A percentile compares a stretch with the other conserved stretches of the same genome.
phyloP scores from a whole-genome alignment of 2,329 filamentous ascomycete genomes.

The Ascomycota sp. region DNA sequence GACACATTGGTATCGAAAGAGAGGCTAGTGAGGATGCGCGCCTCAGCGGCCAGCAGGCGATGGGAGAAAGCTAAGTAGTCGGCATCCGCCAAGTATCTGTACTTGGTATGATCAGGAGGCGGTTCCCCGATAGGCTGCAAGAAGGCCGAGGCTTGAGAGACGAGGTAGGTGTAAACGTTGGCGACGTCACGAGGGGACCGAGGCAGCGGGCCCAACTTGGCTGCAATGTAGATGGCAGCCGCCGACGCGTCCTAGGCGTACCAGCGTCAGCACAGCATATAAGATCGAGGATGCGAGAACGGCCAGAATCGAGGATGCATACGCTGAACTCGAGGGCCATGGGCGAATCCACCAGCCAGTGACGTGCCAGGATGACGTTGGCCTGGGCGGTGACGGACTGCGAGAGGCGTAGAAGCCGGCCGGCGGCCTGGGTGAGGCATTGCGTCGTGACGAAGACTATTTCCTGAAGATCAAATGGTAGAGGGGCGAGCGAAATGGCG shows the following conservation, averaged over 20 bases:
- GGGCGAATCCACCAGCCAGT: slow-evolving; percentile 44
- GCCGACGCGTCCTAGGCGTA: slow-evolving; percentile 57
- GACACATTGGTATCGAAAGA: slow-evolving; percentile 72
- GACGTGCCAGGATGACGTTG: slow-evolving; percentile 62
- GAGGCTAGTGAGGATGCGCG: slow-evolving; percentile 52
- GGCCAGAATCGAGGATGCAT: slow-evolving; percentile 1
- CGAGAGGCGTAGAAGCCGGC: slow-evolving; percentile 62
- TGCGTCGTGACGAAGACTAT: slow-evolving; percentile 51
- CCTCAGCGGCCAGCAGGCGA: slow-evolving; percentile 53
- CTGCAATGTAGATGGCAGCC: slow-evolving; percentile 57
- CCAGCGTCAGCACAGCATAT: too few species aligned
- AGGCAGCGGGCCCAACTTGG: slow-evolving; percentile 63
- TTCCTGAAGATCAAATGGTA: slow-evolving; percentile 51
- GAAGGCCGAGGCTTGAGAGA: slow-evolving; percentile 38
- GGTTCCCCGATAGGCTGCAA: slow-evolving; percentile 18
- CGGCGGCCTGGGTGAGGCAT: slow-evolving; percentile 56
- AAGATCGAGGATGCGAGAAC: not conserved
- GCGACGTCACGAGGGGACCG: slow-evolving; percentile 61
- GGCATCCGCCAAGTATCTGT: slow-evolving; percentile 54
- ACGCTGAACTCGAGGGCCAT: slow-evolving; percentile 38
- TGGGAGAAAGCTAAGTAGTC: slow-evolving; percentile 45
- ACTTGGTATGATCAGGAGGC: slow-evolving; percentile 21
- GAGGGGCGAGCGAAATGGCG: slow-evolving; percentile 29
- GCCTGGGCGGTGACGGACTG: slow-evolving; percentile 75
- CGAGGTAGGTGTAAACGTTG: slow-evolving; percentile 69